Base-by-base conservation (phyloP, 176 grass and related monocot species). In the Oropetium thomaeum region DNA sequence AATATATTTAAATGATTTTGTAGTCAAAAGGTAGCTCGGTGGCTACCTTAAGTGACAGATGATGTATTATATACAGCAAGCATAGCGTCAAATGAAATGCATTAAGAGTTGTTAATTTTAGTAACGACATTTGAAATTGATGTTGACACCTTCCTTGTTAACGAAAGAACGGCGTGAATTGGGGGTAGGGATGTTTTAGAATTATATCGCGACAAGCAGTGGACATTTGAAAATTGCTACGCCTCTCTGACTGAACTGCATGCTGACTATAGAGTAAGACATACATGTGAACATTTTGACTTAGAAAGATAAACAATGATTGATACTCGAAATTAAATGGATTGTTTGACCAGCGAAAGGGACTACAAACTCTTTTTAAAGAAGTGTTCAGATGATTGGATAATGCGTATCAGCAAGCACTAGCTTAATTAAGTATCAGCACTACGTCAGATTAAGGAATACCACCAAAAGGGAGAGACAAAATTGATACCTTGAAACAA, bases 321-420 rank as follows among this genome's bases (percentile, higher is more conserved):
- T 62, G 62, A 60, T 8, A 17, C 37, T 41, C 68, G 40, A 20
- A 41, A n/a, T n/a, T n/a, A n/a, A 60, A 30, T 11, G 4, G 45
- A 33, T 9, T 25, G 58, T 67, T 43, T 81, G 69, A 64, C 43
- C 3, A 15, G 19, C 31, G 22, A 81, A 81, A 72, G 57, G 9
- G 52, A 62, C 52, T 27, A 5, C 1, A 30, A 71, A 32, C 2
- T 0, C 58, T 43, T 70, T 25, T 16, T 25, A 12, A 45, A 47
- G n/a, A 59, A 7, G 28, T 14, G 17, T 79, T 45, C 48, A 32
- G 37, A 79, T n/a, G 15, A 29, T 1, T 10, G 29, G 39, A 62
- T n/a, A 22, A 32, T 3, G 20, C 14, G 26, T 42, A 31, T 23
- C 15, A 52, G 10, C 1, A 57, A 23, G n/a, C 15, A 4, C 19